Base-by-base conservation (phyloP, 1,284 basidiomycete genomes). In the Apiotrichum veenhuisii region DNA sequence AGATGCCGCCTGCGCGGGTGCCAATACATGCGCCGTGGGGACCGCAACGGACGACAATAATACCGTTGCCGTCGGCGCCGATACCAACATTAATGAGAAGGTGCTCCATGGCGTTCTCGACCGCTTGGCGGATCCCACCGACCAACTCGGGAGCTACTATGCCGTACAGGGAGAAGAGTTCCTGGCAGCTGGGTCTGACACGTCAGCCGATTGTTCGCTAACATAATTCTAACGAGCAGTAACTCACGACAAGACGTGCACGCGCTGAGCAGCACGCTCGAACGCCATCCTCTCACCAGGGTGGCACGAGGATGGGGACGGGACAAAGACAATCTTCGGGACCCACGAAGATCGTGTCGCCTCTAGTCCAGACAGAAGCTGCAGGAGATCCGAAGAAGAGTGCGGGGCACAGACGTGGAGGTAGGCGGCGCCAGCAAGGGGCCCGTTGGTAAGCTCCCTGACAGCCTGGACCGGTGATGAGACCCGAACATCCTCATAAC, bases 21-120 rank as follows among this genome's bases (percentile, higher is more conserved):
- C 70, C 72, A 1, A 77, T 61, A 61, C 68, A 70, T 12, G 63
- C 65, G 12, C 76, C 76, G 14, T 69, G 30, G 1, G 58, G 36
- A 0, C 73, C 73, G 49, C 73, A 74, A 23, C 76, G 63, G n/a
- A 77, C 64, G 22, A 72, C 67, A 18, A 77, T 54, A 1, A 66
- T 61, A 23, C 73, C 69, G 5, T 57, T 12, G 0, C 64, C 66
- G 12, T 66, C 54, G 4, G 47, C 15, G 2, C 70, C 69, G 11
- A 72, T 57, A 11, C 71, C 69, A 18, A 70, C 34, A 11, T 48
- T 33, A 38, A 60, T 12, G 9, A 74, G 58, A 9, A 74, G 55
- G 41, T 69, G 62, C 5, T 18, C n/a, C 20, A 70, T 58, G 36
- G 71, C 48, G 0, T 20, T 18, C 43, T 71, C 67, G 15, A 73